A percentile compares a stretch with the other conserved stretches of the same genome.
Evolutionary conservation across 305 asterid species (phyloP).

Genomic region (Lippia alba): DNA sequence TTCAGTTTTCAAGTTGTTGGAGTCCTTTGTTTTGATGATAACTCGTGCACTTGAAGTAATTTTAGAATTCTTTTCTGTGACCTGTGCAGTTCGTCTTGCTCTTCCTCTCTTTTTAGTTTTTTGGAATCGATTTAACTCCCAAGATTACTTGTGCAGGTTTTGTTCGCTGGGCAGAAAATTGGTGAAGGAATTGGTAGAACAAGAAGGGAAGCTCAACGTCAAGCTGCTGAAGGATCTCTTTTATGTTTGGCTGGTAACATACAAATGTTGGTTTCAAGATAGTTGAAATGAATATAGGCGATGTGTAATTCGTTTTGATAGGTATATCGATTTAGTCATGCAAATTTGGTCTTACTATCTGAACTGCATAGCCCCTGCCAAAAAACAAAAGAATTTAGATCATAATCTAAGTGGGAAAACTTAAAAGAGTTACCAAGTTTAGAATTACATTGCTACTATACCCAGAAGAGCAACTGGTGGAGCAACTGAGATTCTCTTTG

Average conservation of each 20-base stretch:
- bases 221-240: constrained; percentile 87
- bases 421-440: too few relatives aligned
- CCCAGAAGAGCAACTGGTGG: constrained; percentile 5
- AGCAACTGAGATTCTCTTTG: constrained; percentile 12
- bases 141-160: constrained; percentile 53
- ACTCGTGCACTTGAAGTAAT: constrained; percentile 24
- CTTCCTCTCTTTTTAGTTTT: too few relatives aligned
- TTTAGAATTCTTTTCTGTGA: constrained; percentile 11
- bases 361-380: too few relatives aligned
- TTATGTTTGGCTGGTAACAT: constrained; percentile 78
- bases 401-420: not conserved
- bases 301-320: constrained; percentile 21
- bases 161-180: constrained; percentile 84
- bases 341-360: too few relatives aligned
- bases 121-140: too few relatives aligned
- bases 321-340: not conserved
- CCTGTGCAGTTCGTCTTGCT: constrained; percentile 1
- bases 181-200: constrained; percentile 86
- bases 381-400: not conserved
- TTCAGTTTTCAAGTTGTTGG: constrained; percentile 29
- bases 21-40: constrained; percentile 19
- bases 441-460: too few relatives aligned
- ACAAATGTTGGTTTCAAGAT: constrained; percentile 33
- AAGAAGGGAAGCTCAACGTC: constrained; percentile 86
- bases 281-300: constrained; percentile 27